Percentiles rank a stretch among this genome's conserved stretches.
These are phyloP conservation scores for Trichophyton equinum DNA, from an alignment of 2,329 filamentous ascomycete genomes.

Conservation along the genomic window DNA sequence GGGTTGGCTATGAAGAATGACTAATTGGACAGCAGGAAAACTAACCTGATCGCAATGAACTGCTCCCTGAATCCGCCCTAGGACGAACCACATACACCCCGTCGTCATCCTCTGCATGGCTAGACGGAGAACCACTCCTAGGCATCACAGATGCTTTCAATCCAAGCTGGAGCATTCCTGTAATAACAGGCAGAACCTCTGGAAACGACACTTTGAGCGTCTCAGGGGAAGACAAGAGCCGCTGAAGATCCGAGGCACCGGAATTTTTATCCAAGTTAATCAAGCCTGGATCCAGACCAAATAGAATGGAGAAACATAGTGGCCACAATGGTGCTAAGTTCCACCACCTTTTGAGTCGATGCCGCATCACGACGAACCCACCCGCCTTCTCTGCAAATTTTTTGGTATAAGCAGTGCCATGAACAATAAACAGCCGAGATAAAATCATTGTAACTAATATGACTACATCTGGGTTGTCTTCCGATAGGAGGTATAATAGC, in stretches of 20 bases:
- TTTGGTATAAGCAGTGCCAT: constrained; percentile 66
- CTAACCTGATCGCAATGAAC: constrained; percentile 3
- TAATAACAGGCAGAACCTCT: constrained; percentile 67
- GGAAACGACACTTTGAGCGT: constrained; percentile 57
- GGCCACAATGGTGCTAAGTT: constrained; percentile 73
- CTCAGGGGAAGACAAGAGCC: constrained; percentile 51
- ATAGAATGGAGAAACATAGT: constrained; percentile 76
- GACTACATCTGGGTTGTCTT: constrained; percentile 72
- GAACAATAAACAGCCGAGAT: constrained; percentile 66
- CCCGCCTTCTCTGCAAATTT: constrained; percentile 80
- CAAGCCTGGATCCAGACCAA: constrained; percentile 66
- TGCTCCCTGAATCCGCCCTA: not conserved
- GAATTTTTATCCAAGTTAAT: constrained; percentile 63
- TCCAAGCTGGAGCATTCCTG: constrained; percentile 76
- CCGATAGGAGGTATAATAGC: constrained; percentile 80
- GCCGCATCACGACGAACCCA: constrained; percentile 75
- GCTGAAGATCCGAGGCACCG: constrained; percentile 59
- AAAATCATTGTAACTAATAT: constrained; percentile 71
- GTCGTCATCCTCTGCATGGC: constrained; percentile 6
- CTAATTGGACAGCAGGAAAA: not conserved
- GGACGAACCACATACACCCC: not conserved
- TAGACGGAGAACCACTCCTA: constrained; percentile 31
- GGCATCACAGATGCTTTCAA: constrained; percentile 53
- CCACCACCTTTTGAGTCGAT: constrained; percentile 79
- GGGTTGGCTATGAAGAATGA: no score